These are phyloP conservation scores for Moesziomyces sp. DNA, from an alignment of 1,284 basidiomycete species.

Conservation along the genomic window DNA sequence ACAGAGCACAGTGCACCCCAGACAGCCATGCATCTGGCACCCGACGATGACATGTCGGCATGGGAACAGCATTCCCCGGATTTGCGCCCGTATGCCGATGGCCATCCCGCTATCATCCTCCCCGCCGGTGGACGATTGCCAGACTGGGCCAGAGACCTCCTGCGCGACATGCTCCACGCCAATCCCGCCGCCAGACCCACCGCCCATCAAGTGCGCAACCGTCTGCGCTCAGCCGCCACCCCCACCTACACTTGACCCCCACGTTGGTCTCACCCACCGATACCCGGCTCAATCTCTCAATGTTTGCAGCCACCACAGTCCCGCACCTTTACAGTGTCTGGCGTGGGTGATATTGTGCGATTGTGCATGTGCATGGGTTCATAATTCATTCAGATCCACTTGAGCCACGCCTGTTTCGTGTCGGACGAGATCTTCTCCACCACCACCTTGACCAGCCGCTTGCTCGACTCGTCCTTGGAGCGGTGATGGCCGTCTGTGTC, in stretches of 20 bases:
- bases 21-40: background rate
- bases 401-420: slow-evolving; percentile 50
- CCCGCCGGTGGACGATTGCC: slow-evolving; percentile 63
- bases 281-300: background rate
- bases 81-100: slow-evolving; percentile 50
- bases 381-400: slow-evolving; percentile 42
- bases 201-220: slow-evolving; percentile 42
- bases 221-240: slow-evolving; percentile 1
- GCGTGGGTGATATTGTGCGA: too few species aligned
- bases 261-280: background rate
- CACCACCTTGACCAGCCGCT: slow-evolving; percentile 33
- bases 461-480: background rate
- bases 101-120: slow-evolving; percentile 59
- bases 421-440: slow-evolving; percentile 44
- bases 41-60: slow-evolving; percentile 2
- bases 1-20: too few species aligned
- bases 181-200: slow-evolving; percentile 49
- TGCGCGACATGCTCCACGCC: slow-evolving; percentile 54
- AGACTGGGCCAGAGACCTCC: slow-evolving; percentile 54
- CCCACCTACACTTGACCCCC: background rate
- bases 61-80: slow-evolving; percentile 10
- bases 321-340: background rate
- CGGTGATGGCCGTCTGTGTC: background rate
- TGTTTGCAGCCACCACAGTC: background rate
- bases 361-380: too few species aligned